These are phyloP conservation scores for Fusarium compactum DNA, from an alignment of 2,329 filamentous ascomycete species.

Conservation along the genomic window DNA sequence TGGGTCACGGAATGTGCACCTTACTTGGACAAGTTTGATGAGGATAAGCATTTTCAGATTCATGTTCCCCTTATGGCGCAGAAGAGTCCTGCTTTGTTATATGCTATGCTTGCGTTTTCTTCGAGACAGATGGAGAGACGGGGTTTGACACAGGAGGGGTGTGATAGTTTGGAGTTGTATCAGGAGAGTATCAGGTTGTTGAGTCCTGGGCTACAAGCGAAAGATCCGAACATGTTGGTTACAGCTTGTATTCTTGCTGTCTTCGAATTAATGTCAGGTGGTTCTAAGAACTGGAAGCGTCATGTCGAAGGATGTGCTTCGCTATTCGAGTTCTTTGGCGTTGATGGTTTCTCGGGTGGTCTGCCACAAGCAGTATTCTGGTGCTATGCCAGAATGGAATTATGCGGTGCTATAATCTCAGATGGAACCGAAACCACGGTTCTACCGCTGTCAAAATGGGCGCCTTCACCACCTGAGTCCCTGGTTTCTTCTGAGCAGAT, in stretches of 20 bases:
- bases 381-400: conserved; percentile 69
- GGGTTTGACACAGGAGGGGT: conserved; percentile 59
- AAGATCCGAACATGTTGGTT: conserved; percentile 59
- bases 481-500: conserved; percentile 16
- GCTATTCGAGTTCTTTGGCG: conserved; percentile 62
- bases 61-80: conserved; percentile 63
- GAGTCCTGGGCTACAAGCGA: conserved; percentile 56
- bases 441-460: conserved; percentile 63
- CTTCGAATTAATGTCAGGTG: conserved; percentile 62
- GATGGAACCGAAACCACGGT: conserved; percentile 61
- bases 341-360: conserved; percentile 59
- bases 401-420: conserved; percentile 66
- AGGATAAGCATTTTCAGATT: conserved; percentile 63
- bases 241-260: conserved; percentile 62
- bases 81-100: conserved; percentile 58
- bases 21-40: conserved; percentile 67
- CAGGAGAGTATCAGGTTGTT: conserved; percentile 63
- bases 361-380: conserved; percentile 67
- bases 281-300: conserved; percentile 63
- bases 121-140: conserved; percentile 64
- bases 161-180: conserved; percentile 65
- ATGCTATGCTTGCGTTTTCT: conserved; percentile 66
- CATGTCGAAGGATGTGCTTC: conserved; percentile 69
- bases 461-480: conserved; percentile 42
- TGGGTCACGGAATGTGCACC: conserved; percentile 65